Conservation (phyloP, 2,329 filamentous ascomycete genomes). For the Aureobasidium pullulans region DNA sequence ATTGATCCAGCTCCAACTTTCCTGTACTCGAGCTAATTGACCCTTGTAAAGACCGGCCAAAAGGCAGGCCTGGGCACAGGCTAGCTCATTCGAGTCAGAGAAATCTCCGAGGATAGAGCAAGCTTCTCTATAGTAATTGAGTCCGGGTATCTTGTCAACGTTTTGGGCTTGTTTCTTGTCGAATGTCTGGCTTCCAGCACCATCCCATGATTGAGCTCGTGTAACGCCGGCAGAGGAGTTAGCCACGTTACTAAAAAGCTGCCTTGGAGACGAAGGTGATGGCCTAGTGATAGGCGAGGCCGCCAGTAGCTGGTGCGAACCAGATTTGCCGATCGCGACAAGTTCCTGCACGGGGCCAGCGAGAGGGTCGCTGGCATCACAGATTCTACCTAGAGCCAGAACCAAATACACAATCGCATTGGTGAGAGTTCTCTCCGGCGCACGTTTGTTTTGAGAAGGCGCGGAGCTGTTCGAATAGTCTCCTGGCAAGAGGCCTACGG, state of each 20-base stretch:
- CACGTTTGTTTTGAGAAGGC: background rate
- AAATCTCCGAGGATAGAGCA: conserved; percentile 80
- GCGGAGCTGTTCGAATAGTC: background rate
- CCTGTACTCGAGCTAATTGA: conserved; percentile 76
- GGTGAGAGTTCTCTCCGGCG: conserved; percentile 44
- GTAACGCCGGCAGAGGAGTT: background rate
- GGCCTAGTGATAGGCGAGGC: conserved; percentile 23
- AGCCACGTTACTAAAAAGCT: conserved; percentile 21
- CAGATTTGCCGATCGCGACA: conserved; percentile 11
- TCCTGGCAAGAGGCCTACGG: background rate
- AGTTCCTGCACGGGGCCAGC: conserved; percentile 50
- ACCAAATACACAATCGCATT: conserved; percentile 78
- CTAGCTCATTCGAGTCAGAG: conserved; percentile 68
- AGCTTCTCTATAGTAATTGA: conserved; percentile 83
- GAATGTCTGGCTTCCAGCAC: conserved; percentile 17
- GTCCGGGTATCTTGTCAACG: conserved; percentile 76
- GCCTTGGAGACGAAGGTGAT: conserved; percentile 34
- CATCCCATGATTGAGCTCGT: conserved; percentile 26
- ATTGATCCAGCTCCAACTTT: conserved; percentile 67
- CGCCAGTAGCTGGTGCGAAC: conserved; percentile 19
- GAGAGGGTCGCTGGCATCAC: conserved; percentile 45
- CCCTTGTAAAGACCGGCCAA: conserved; percentile 83
- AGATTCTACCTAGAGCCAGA: conserved; percentile 81
- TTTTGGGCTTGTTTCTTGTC: conserved; percentile 20
- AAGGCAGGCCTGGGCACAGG: conserved; percentile 77